These are phyloP conservation scores for Parascedosporium putredinis DNA, from an alignment of 2,329 filamentous ascomycete genomes.

Conservation along the genomic window DNA sequence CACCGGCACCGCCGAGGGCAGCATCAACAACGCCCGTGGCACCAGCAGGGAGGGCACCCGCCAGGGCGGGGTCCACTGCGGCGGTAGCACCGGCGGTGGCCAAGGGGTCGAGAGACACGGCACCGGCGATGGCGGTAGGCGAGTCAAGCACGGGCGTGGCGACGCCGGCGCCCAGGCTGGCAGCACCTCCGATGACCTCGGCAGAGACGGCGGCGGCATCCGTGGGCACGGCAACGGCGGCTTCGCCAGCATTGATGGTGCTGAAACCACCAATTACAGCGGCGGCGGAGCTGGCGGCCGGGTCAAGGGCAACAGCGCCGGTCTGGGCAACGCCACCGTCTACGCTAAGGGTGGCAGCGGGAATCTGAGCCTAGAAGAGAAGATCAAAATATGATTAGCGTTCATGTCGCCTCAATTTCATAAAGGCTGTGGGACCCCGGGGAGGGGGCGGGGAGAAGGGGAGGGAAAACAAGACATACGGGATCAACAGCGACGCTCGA, in stretches of 20 bases:
- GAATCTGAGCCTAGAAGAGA: no score
- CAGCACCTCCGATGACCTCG: not conserved
- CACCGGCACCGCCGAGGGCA: no score
- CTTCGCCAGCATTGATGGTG: not conserved
- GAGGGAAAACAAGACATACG: not conserved
- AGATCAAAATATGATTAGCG: no score
- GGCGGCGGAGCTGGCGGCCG: not conserved
- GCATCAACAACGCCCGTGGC: not conserved
- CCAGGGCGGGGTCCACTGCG: no score
- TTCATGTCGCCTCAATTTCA: no score
- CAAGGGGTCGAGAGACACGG: not conserved
- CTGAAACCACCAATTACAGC: not conserved
- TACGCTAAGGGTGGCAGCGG: not conserved
- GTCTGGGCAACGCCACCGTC: slow-evolving; percentile 4
- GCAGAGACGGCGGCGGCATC: not conserved
- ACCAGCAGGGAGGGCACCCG: no score
- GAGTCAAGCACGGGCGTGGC: not conserved
- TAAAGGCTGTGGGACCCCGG: no score
- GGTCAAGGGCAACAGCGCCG: not conserved
- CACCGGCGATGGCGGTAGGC: not conserved
- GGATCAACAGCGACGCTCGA: not conserved
- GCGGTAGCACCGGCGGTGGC: no score
- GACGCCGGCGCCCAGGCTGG: not conserved
- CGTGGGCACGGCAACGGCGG: not conserved
- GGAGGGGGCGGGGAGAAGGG: not conserved